Evolutionary conservation across 768 basidiomycete species (phyloP).

Genomic region (Mycena filopes): DNA sequence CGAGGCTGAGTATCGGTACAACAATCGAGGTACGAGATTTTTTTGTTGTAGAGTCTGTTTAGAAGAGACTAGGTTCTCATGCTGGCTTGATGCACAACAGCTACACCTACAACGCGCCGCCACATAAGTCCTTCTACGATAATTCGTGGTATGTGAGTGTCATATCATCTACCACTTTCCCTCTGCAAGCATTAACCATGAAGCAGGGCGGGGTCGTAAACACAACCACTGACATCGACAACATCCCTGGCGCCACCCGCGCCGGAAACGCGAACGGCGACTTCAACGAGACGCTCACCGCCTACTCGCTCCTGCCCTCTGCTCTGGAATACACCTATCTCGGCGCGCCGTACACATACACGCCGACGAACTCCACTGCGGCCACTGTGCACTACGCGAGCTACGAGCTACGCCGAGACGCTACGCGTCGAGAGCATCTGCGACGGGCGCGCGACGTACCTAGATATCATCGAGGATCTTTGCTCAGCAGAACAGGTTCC

Average conservation of each 20-base stretch:
- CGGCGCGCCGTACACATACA: not conserved
- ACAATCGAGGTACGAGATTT: too few relatives aligned
- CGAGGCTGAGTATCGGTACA: too few relatives aligned
- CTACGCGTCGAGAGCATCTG: conserved; percentile 22
- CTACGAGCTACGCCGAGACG: conserved; percentile 26
- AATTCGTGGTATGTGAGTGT: conserved; percentile 27
- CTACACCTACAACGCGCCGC: conserved; percentile 19
- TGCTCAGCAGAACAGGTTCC: not conserved
- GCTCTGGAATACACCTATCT: not conserved
- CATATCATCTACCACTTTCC: not conserved
- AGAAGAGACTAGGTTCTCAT: not conserved
- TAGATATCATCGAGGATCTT: conserved; percentile 13
- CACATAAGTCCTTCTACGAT: conserved; percentile 19
- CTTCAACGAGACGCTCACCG: conserved; percentile 13
- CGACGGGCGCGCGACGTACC: conserved; percentile 22
- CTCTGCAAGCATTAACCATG: not conserved
- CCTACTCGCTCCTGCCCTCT: not conserved
- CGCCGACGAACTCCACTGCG: not conserved
- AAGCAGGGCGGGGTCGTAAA: conserved; percentile 11
- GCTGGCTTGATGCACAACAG: conserved; percentile 21
- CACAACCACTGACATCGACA: conserved; percentile 22
- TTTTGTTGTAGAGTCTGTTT: too few relatives aligned
- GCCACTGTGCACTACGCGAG: not conserved
- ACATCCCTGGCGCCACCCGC: conserved; percentile 30
- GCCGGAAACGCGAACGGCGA: not conserved